phyloP scores from a whole-genome alignment of 805 yeast species.

The Saccharomycopsis sp. region DNA sequence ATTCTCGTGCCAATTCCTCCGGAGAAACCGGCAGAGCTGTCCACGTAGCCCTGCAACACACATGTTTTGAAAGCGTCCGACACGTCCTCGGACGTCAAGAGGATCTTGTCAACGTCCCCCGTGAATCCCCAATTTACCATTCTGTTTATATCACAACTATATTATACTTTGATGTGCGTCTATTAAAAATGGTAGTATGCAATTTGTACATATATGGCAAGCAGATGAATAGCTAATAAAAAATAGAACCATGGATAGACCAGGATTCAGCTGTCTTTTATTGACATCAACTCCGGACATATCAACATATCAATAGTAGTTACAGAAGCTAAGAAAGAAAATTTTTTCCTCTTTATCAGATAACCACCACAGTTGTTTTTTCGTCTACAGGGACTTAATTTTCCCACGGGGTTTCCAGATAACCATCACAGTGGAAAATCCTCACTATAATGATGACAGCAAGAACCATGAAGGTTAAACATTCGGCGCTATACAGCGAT shows the following conservation, averaged over 20 bases:
- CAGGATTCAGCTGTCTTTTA: background rate
- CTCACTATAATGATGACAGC: no score
- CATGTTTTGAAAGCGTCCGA: conserved; percentile 37
- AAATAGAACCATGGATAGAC: background rate
- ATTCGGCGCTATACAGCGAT: no score
- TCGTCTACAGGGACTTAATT: background rate
- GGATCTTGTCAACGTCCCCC: conserved; percentile 24
- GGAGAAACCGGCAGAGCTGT: conserved; percentile 35
- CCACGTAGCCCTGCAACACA: conserved; percentile 36
- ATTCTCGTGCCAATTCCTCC: conserved; percentile 42
- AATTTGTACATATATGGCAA: no score
- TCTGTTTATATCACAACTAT: background rate
- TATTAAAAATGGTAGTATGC: background rate
- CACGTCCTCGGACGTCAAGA: conserved; percentile 27
- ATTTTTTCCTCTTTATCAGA: background rate
- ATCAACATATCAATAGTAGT: background rate
- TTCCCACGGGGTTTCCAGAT: background rate
- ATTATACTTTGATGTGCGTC: background rate
- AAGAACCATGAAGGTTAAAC: no score
- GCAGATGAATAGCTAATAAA: no score
- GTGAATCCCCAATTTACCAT: conserved; percentile 27
- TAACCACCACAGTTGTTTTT: background rate
- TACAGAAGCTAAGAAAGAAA: background rate
- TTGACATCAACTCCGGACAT: background rate
- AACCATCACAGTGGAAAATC: background rate